These are phyloP conservation scores for Solanum hybrid DNA, from an alignment of 305 asterid species.

Conservation along the genomic window DNA sequence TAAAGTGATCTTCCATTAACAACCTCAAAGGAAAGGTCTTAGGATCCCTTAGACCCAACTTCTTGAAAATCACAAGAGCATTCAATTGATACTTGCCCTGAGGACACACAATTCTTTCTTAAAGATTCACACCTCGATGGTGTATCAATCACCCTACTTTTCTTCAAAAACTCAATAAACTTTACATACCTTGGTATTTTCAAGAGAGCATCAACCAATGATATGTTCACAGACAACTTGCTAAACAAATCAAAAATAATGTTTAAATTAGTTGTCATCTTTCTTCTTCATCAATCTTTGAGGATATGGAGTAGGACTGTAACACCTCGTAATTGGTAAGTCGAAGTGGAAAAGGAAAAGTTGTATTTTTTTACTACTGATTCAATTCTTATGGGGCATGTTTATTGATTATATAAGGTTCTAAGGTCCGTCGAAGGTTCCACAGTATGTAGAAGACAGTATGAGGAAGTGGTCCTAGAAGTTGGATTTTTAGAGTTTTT, in stretches of 20 bases:
- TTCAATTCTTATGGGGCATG: background rate
- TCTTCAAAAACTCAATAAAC: background rate
- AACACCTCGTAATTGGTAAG: background rate
- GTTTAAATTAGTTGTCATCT: background rate
- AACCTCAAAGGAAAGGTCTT: background rate
- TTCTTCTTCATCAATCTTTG: background rate
- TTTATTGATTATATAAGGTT: background rate
- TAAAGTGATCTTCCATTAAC: background rate
- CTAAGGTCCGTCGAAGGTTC: background rate
- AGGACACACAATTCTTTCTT: background rate
- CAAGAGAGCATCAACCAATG: background rate
- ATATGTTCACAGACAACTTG: background rate
- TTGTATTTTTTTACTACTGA: background rate
- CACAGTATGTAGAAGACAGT: background rate
- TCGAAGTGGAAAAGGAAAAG: background rate
- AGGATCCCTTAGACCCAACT: background rate
- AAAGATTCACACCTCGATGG: background rate
- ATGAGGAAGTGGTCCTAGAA: background rate
- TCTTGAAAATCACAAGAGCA: background rate
- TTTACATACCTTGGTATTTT: background rate
- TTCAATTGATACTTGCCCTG: background rate
- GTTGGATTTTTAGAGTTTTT: background rate
- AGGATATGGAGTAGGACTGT: background rate
- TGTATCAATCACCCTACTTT: background rate
- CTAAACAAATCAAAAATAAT: no score